Evolutionary conservation across 1,284 basidiomycete genomes (phyloP), one percentile per base, ranked within the genome.

Genomic region (Ceratobasidium papillatum): DNA sequence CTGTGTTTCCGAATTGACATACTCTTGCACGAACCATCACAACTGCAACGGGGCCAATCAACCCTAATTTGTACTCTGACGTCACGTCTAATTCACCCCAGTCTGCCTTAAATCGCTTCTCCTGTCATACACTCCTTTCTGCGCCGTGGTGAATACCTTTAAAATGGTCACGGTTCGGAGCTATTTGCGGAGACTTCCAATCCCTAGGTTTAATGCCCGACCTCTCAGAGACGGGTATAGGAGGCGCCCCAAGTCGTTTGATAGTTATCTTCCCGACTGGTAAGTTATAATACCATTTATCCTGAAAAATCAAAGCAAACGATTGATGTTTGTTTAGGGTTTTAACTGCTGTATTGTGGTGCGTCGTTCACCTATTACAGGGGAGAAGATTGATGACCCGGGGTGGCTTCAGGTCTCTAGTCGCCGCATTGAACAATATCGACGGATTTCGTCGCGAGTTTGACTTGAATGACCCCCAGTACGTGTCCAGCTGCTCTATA

Each of bases 211-310:
- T 43, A 27, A 45, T 22, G 2, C 71, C 1, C 59, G 59, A 8
- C 71, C 59, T 2, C 71, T 63, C 25, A 62, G 59, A 43, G 47
- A 73, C 43, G 71, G 71, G 9, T 63, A 52, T 27, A 52, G 71
- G 43, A 49, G 68, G 30, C 38, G 58, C 25, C 68, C 68, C 8
- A 72, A 41, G 56, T 59, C 68, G 32, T 38, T 61, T 49, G 54
- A 72, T 61, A 72, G 68, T 45, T 72, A 72, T 58, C 68, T 72
- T 61, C 68, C 54, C 2, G 68, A 72, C 12, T 72, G 68, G 68
- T 72, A 52, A 38, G 66, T 41, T 36, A 30, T 61, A n/a, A 41
- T 30, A 43, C 5, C 9, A 8, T 27, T 27, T 45, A 30, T 45
- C 45, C 25, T 32, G 5, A 45, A 27, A 30, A 38, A 7, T 19